These are phyloP conservation scores for Entamoeba dispar DNA, from an alignment of 208 protist species.

Conservation along the genomic window DNA sequence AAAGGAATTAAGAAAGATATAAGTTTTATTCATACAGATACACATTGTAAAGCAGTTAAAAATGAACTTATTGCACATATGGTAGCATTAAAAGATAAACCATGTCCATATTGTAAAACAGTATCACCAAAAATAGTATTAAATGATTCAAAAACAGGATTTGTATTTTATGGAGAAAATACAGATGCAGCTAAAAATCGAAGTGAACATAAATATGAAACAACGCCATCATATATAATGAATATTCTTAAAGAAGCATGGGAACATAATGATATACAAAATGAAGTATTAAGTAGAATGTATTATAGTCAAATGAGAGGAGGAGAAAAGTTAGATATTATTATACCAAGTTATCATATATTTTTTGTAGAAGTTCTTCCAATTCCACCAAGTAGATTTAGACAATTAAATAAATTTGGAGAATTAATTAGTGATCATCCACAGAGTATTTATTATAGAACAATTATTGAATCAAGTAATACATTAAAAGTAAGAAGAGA, in stretches of 20 bases:
- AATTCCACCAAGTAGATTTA: slow-evolving; percentile 48
- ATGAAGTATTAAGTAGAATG: neutral
- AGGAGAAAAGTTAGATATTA: neutral
- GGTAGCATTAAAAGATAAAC: neutral
- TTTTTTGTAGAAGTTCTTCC: slow-evolving; percentile 50
- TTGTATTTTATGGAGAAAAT: neutral
- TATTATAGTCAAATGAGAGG: neutral
- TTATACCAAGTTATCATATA: neutral
- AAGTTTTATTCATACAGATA: neutral
- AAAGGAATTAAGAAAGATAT: neutral
- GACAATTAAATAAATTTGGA: slow-evolving; percentile 33
- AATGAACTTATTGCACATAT: neutral
- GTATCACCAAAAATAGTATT: neutral
- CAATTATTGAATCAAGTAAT: slow-evolving; percentile 27
- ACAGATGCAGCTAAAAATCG: neutral
- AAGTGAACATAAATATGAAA: neutral
- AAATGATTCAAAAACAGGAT: neutral
- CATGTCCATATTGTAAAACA: neutral
- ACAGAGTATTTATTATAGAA: slow-evolving; percentile 39
- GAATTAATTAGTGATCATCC: slow-evolving; percentile 37
- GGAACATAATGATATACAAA: neutral
- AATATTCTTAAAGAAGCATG: neutral
- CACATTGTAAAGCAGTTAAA: neutral
- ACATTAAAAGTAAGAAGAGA: slow-evolving; percentile 10
- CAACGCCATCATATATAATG: neutral